Evolutionary conservation across 176 grass and related monocot species (phyloP).

Genomic region (Aegilops speltoides): DNA sequence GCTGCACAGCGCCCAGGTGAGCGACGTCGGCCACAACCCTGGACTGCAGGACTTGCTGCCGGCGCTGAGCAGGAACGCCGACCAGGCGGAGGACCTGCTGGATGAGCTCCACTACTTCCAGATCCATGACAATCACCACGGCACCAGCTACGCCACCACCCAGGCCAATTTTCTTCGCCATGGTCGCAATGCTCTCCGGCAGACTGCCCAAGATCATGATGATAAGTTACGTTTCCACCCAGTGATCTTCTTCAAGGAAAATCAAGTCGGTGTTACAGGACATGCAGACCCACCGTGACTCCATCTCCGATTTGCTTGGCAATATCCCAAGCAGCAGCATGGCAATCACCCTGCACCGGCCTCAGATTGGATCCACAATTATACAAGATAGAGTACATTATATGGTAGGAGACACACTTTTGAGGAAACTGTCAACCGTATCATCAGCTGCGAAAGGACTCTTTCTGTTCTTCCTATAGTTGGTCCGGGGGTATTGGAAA

Average conservation of each 20-base stretch:
- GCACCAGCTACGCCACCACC: not conserved
- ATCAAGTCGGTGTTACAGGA: not conserved
- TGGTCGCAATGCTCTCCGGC: not conserved
- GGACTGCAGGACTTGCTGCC: not conserved
- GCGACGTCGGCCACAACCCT: not conserved
- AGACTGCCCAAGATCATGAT: no score
- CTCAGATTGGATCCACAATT: not conserved
- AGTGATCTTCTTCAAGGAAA: not conserved
- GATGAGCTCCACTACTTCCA: not conserved
- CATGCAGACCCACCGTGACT: not conserved
- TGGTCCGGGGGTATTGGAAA: no score
- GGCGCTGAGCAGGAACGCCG: not conserved
- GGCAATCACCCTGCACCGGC: not conserved
- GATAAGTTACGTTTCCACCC: not conserved
- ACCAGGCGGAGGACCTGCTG: not conserved
- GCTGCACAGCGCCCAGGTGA: not conserved
- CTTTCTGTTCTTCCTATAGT: no score
- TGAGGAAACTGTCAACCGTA: not conserved
- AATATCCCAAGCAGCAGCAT: not conserved
- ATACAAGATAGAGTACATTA: not conserved
- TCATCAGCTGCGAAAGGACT: not conserved
- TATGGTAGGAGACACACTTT: not conserved
- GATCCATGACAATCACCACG: not conserved
- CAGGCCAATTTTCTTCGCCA: not conserved
- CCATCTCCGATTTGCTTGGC: not conserved